Base-by-base conservation (phyloP, 495 filamentous ascomycete genomes). In the Staphylotrichum longicolle region DNA sequence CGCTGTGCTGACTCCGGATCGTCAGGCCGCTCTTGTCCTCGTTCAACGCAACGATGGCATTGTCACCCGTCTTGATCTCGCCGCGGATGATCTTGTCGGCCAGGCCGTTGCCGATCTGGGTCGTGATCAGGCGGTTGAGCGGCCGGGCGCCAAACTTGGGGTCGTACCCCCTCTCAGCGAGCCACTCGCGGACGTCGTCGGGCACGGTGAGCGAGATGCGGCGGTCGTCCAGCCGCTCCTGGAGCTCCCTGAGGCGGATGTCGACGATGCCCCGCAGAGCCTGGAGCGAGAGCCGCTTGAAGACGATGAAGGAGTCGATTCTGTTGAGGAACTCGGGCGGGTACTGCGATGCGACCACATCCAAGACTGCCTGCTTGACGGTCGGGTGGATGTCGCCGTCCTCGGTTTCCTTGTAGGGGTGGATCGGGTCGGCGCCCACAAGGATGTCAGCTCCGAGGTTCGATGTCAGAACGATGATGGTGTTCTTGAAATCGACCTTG, bases 291-390 rank as follows among this genome's bases (percentile, higher is more conserved):
- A 97, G 83, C 8, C 92, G 84, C 69, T 88, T 89, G 82, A 98
- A 98, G 69, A 98, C 79, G 73, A 97, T 96, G 77, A 98, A 96
- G 57, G 95, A 92, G 74, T 98, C 94, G 56, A 98, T 90, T 7
- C 94, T 85, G 74, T 98, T 98, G 56, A 98, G 81, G 79, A 98
- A 98, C 70, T 98, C 93, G 11, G 95, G 94, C 5, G 93, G 82
- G 70, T 97, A 96, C 78, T 78, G 67, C 0, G 75, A 62, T 12
- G 87, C 76, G 3, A 98, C 91, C n/a, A 96, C 85, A 70, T 96
- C 88, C 85, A 98, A 89, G 45, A 98, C 91, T 1, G 89, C 86
- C 48, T 82, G 75, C 70, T 90, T 91, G 54, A 89, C 83, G 2
- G 85, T 82, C 0, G 83, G 78, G 20, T 86, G 81, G 53, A 97